phyloP scores from a whole-genome alignment of 129 eudicot species.

The Ambrosia trifida region DNA sequence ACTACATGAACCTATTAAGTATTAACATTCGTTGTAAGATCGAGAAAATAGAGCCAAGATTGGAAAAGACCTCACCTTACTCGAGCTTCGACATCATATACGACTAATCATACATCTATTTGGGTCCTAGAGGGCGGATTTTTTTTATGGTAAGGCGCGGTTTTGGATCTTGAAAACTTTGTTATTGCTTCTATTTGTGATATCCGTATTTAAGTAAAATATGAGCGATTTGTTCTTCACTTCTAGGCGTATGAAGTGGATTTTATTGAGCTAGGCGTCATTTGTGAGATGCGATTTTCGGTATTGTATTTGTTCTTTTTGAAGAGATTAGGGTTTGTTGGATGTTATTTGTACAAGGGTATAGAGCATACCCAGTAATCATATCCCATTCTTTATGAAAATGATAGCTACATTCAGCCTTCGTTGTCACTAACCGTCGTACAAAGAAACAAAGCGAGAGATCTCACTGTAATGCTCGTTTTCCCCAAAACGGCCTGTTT shows the following conservation, averaged over 20 bases:
- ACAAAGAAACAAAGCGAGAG: too few relatives aligned
- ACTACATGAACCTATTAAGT: slow-evolving; percentile 14
- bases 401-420: too few relatives aligned
- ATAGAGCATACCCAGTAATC: neutral
- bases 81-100: slow-evolving; percentile 24
- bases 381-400: too few relatives aligned
- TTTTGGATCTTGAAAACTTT: slow-evolving; percentile 11
- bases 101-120: slow-evolving; percentile 22
- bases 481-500: too few relatives aligned
- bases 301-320: slow-evolving; percentile 29
- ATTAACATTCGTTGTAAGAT: slow-evolving; percentile 23
- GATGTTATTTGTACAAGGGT: slow-evolving; percentile 17
- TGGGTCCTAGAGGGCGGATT: slow-evolving; percentile 30
- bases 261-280: slow-evolving; percentile 10
- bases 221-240: slow-evolving; percentile 20
- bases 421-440: too few relatives aligned
- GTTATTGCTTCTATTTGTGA: slow-evolving; percentile 9
- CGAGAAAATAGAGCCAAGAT: neutral
- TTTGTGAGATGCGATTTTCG: slow-evolving; percentile 15
- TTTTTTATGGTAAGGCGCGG: slow-evolving; percentile 21
- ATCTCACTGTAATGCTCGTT: too few relatives aligned
- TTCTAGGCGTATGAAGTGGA: neutral
- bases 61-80: neutral
- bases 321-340: slow-evolving; percentile 23
- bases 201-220: neutral